Base-by-base conservation (phyloP, 352 stramenopile species). In the Pythium folliculosum region DNA sequence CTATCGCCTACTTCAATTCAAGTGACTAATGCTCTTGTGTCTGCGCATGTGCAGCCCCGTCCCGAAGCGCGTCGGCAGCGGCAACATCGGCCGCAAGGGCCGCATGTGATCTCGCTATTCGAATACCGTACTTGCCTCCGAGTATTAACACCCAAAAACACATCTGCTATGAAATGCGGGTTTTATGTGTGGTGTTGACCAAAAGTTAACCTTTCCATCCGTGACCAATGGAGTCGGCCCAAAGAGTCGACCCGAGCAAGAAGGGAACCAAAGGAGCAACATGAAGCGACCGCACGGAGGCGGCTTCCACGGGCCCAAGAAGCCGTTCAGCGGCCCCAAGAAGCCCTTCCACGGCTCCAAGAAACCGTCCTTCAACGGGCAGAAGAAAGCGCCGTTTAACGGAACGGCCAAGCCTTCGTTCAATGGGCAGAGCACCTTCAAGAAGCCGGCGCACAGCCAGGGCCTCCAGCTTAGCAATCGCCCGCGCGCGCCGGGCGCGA, bases 31-130 rank as follows among this genome's bases (percentile, higher is more conserved):
- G 6, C 17, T 53, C 3, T 38, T 4, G 14, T 44, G 5, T 25
- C 3, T 58, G 44, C 38, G n/a, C 12, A 27, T 45, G 12, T 23
- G 21, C 21, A 62, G 59, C 16, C 44, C 55, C 5, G 60, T 67
- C 43, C 58, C 66, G 6, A 68, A 68, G 66, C 66, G 66, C 27
- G 37, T 68, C n/a, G 37, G 51, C 44, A 67, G 84, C 63, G 77
- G 86, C 58, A 71, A 65, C 40, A 80, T 80, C 68, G 61, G 47
- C 22, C 84, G 84, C 59, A 90, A 90, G 68, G 79, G 82, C 44
- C 82, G 84, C n/a, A 82, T 81, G 48, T 89, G 72, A 76, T 48
- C 58, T 32, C 47, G 40, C 5, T 38, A 60, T 65, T 57, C 37
- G 53, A 63, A 55, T 71, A 66, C n/a, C 64, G 53, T 44, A 37